A percentile compares a stretch with the other conserved stretches of the same genome.
Conservation (phyloP, 2,329 filamentous ascomycete genomes). For the Aspergillus chevalieri region DNA sequence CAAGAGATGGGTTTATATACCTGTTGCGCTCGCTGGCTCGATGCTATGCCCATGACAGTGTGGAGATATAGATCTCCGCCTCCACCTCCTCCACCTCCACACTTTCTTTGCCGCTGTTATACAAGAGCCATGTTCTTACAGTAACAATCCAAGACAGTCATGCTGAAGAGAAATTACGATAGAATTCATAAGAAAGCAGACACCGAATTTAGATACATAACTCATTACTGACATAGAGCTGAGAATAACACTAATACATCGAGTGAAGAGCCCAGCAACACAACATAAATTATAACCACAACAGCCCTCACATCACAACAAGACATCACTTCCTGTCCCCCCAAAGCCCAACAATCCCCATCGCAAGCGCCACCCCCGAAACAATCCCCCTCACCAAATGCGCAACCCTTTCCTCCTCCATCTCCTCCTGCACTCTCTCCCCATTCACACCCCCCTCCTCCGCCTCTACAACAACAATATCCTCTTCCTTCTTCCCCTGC, state of each 20-base stretch:
- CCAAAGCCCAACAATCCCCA: constrained; percentile 46
- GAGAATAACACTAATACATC: too few species aligned
- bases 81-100: background rate
- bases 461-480: constrained; percentile 31
- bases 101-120: background rate
- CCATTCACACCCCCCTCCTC: constrained; percentile 39
- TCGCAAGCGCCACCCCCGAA: constrained; percentile 38
- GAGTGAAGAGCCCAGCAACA: background rate
- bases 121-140: too few species aligned
- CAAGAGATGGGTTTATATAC: background rate
- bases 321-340: constrained; percentile 31
- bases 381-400: constrained; percentile 34
- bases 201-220: too few species aligned
- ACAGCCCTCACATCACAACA: too few species aligned
- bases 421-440: constrained; percentile 39
- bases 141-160: too few species aligned
- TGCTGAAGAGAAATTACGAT: too few species aligned
- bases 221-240: too few species aligned
- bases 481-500: constrained; percentile 28
- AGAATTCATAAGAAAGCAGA: too few species aligned
- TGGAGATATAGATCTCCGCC: background rate
- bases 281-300: background rate
- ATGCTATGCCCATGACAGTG: too few species aligned
- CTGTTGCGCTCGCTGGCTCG: background rate
- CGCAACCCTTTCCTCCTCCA: constrained; percentile 37